Percentiles rank a stretch among this genome's conserved stretches.
These are phyloP conservation scores for Flaveria ramosissima DNA, from an alignment of 129 eudicot species.

Conservation along the genomic window DNA sequence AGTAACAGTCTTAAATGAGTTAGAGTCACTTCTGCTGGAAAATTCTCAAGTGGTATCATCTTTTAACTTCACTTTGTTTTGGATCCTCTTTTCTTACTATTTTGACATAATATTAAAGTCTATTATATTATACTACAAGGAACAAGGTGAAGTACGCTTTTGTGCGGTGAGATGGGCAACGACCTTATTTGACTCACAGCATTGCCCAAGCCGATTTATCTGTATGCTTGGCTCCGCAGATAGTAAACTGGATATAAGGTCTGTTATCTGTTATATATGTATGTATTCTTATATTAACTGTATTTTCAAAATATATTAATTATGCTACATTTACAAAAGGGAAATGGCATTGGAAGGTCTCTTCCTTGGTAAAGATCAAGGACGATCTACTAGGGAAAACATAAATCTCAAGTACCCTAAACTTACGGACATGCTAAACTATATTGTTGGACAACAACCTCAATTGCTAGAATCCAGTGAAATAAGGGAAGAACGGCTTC, in stretches of 20 bases:
- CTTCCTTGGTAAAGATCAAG: conserved; percentile 75
- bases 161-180: conserved; percentile 98
- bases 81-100: conserved; percentile 19
- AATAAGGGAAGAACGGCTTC: conserved; percentile 59
- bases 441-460: conserved; percentile 68
- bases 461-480: conserved; percentile 53
- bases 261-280: conserved; percentile 13
- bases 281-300: background rate
- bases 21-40: conserved; percentile 77
- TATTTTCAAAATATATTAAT: conserved; percentile 16
- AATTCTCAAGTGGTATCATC: conserved; percentile 76
- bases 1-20: conserved; percentile 59
- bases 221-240: conserved; percentile 96
- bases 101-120: conserved; percentile 17
- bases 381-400: conserved; percentile 41
- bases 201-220: conserved; percentile 89
- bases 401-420: conserved; percentile 56
- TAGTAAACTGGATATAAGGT: conserved; percentile 89
- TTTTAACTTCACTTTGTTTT: conserved; percentile 18
- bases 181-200: conserved; percentile 75
- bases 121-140: conserved; percentile 45
- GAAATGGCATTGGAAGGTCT: conserved; percentile 94
- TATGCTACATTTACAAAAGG: conserved; percentile 42
- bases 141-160: conserved; percentile 94
- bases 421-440: conserved; percentile 72